Percentiles rank a stretch among this genome's conserved stretches.
Evolutionary conservation across 1,139 yeast genomes (phyloP).

Genomic region (Blastobotrys persicus): DNA sequence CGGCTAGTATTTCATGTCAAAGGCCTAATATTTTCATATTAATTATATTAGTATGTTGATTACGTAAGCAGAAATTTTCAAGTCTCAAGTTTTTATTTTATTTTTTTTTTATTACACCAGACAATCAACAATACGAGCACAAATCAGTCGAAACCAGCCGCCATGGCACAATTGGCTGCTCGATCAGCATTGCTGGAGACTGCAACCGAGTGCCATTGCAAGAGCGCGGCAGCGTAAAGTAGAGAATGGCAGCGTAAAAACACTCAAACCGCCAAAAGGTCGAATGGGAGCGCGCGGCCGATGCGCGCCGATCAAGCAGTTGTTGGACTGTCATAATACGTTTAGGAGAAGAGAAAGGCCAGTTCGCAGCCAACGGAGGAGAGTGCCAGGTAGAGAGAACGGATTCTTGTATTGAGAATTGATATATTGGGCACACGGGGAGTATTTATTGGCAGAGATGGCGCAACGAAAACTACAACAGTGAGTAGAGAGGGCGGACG

Average conservation of each 20-base stretch:
- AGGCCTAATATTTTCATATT: too few species aligned
- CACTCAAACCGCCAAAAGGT: neutral
- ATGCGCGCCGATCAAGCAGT: neutral
- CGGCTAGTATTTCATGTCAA: too few species aligned
- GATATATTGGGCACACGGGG: neutral
- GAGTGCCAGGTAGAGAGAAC: neutral
- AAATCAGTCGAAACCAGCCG: too few species aligned
- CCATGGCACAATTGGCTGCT: too few species aligned
- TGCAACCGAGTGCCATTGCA: too few species aligned
- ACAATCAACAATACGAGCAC: too few species aligned
- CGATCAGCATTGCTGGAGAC: too few species aligned
- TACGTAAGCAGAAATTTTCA: too few species aligned
- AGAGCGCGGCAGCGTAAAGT: too few species aligned
- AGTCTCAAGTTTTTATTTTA: too few species aligned
- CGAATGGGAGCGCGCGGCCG: neutral
- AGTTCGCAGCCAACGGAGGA: neutral
- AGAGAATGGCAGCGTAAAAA: neutral
- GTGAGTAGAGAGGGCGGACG: slow-evolving; percentile 25
- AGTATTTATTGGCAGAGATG: slow-evolving; percentile 39
- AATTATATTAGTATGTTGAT: too few species aligned
- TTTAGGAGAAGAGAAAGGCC: neutral
- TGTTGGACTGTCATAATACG: neutral
- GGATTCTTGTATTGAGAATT: neutral
- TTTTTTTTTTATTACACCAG: too few species aligned
- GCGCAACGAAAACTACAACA: slow-evolving; percentile 67